A percentile compares a stretch with the other conserved stretches of the same genome.
Conservation (phyloP, 768 basidiomycete species). For the Tephrocybe sp. region DNA sequence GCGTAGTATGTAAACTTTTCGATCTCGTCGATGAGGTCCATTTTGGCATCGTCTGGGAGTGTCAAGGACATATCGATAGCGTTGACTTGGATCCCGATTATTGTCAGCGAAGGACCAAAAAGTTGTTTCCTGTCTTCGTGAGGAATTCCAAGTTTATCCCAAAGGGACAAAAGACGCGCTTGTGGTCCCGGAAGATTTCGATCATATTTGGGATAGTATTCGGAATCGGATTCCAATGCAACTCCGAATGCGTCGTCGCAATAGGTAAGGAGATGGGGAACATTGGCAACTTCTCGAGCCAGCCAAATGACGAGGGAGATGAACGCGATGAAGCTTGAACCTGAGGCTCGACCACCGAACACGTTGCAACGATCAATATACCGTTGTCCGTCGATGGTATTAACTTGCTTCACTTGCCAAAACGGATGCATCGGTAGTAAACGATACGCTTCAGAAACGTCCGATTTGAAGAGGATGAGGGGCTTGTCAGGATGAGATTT, state of each 20-base stretch:
- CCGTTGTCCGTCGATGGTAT: conserved; percentile 23
- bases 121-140: conserved; percentile 42
- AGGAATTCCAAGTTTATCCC: conserved; percentile 38
- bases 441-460: no score
- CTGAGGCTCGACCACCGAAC: no score
- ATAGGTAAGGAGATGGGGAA: conserved; percentile 25
- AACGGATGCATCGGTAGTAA: no score
- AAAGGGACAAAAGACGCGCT: conserved; percentile 18
- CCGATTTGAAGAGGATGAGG: conserved; percentile 34
- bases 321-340: no score
- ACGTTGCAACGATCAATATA: conserved; percentile 30
- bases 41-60: no score
- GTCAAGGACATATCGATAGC: no score
- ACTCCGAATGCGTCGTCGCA: conserved; percentile 32
- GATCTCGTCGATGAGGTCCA: no score
- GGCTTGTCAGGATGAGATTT: not conserved
- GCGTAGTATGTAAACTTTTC: no score
- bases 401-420: conserved; percentile 33
- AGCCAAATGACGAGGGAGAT: no score
- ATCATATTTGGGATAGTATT: conserved; percentile 27
- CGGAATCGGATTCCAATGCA: no score
- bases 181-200: not conserved
- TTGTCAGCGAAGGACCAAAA: conserved; percentile 25
- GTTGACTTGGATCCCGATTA: conserved; percentile 42
- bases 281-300: conserved; percentile 10